Conservation (phyloP, 2,329 filamentous ascomycete species). For the Colletotrichum sp. region DNA sequence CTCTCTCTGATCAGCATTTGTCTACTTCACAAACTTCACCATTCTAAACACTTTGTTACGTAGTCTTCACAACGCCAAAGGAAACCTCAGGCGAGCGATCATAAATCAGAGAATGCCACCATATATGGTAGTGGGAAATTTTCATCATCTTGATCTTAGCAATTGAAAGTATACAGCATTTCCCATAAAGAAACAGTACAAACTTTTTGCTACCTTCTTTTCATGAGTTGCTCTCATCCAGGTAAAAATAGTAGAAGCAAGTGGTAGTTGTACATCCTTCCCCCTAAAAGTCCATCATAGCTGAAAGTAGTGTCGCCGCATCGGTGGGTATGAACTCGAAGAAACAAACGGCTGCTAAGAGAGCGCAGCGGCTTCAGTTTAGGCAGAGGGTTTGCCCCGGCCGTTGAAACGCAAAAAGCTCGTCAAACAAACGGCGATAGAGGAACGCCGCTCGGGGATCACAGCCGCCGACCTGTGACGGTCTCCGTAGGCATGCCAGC, state of each 20-base stretch:
- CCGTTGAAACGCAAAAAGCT: not conserved
- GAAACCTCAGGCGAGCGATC: no score
- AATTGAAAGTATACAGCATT: no score
- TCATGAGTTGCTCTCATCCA: not conserved
- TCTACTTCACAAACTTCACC: no score
- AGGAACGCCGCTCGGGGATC: not conserved
- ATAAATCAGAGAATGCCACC: not conserved
- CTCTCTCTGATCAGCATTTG: no score
- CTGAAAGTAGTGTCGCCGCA: not conserved
- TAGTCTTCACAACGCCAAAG: not conserved
- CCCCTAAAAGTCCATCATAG: not conserved
- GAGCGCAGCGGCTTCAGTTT: not conserved
- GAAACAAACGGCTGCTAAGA: not conserved
- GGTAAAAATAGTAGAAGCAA: not conserved
- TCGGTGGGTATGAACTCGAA: conserved; percentile 4
- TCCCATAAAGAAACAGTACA: not conserved
- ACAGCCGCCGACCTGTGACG: not conserved
- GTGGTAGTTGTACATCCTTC: not conserved
- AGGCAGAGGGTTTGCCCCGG: not conserved
- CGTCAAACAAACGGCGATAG: not conserved
- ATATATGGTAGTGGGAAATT: accelerated
- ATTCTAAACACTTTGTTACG: not conserved
- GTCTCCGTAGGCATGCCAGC: not conserved
- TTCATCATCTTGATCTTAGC: not conserved
- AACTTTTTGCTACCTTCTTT: not conserved